Conservation (phyloP, 1,284 basidiomycete genomes). For the Irpex rosettiformis region DNA sequence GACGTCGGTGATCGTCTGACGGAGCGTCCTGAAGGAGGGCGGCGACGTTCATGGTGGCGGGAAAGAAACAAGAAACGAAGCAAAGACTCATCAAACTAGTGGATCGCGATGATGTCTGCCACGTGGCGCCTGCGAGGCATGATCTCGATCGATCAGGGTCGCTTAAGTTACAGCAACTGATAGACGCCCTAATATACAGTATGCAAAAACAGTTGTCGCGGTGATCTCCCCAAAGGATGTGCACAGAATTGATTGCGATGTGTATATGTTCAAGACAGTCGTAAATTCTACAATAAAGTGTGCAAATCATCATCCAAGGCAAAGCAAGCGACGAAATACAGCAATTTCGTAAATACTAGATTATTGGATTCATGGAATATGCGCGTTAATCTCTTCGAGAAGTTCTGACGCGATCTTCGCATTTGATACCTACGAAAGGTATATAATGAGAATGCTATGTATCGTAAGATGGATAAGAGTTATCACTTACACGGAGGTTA, state of each 20-base stretch:
- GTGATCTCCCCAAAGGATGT: neutral
- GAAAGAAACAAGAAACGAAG: conserved; percentile 22
- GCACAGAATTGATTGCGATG: neutral
- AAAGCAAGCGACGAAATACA: conserved; percentile 5
- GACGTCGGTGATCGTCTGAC: conserved; percentile 39
- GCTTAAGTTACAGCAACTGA: neutral
- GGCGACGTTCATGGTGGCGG: conserved; percentile 62
- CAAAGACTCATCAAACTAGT: conserved; percentile 21
- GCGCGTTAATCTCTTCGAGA: conserved; percentile 32
- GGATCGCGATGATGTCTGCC: neutral
- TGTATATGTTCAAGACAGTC: neutral
- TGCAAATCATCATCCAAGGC: conserved; percentile 1
- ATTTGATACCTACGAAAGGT: conserved; percentile 26
- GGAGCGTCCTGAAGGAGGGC: conserved; percentile 69
- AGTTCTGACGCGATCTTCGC: conserved; percentile 33
- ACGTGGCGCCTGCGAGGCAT: neutral
- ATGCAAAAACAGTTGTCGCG: too few species aligned
- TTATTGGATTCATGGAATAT: conserved; percentile 24
- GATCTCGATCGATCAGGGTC: neutral
- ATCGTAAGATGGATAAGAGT: neutral
- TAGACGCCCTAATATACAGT: neutral
- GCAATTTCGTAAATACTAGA: conserved; percentile 9
- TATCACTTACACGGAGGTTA: conserved; percentile 70
- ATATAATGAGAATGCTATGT: neutral
- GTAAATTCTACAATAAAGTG: neutral